A percentile compares a stretch with the other conserved stretches of the same genome.
Evolutionary conservation across 1,284 basidiomycete genomes (phyloP).

Genomic region (Puccinia horiana): DNA sequence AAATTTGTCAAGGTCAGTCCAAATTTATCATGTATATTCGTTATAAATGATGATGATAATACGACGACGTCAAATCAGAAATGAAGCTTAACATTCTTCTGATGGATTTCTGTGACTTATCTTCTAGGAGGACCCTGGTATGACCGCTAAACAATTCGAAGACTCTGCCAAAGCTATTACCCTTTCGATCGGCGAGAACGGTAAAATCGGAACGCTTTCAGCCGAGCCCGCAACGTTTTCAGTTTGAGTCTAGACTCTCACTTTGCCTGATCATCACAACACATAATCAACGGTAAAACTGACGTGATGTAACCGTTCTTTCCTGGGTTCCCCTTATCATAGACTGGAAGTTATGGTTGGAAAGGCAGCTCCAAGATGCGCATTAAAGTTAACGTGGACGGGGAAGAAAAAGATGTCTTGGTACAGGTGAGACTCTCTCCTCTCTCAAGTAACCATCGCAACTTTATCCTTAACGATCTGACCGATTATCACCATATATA

Average conservation of each 20-base stretch:
- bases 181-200: neutral
- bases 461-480: neutral
- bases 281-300: neutral
- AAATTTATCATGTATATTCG: neutral
- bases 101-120: neutral
- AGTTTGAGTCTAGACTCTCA: neutral
- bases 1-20: neutral
- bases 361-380: neutral
- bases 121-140: neutral
- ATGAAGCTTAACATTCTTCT: neutral
- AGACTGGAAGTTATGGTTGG: constrained; percentile 31
- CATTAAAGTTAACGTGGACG: constrained; percentile 3
- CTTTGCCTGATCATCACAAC: neutral
- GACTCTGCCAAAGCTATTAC: constrained; percentile 13
- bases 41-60: neutral
- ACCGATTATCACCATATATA: neutral
- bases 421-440: neutral
- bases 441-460: neutral
- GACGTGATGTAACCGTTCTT: neutral
- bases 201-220: neutral
- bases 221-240: constrained; percentile 33
- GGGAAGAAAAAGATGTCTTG: constrained; percentile 12
- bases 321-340: neutral
- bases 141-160: constrained; percentile 26
- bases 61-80: neutral